Conservation (phyloP, 345 rosid genomes). For the Capsella bursapastoris region DNA sequence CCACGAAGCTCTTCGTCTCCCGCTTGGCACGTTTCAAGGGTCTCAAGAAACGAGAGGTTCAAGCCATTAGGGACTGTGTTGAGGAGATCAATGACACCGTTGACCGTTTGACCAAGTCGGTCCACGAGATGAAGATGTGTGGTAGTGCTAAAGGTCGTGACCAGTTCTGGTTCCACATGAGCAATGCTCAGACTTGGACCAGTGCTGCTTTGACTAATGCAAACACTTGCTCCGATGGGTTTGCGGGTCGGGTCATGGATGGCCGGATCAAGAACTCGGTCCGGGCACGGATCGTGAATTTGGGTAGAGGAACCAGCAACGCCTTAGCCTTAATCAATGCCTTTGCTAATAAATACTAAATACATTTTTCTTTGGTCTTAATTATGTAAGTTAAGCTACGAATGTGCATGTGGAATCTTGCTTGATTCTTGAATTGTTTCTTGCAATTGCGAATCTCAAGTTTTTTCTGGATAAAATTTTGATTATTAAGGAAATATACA, state of each 20-base stretch:
- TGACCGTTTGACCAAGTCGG: constrained; percentile 66
- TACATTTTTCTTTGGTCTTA: not conserved
- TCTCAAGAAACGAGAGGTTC: constrained; percentile 61
- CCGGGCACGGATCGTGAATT: constrained; percentile 51
- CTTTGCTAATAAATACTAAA: constrained; percentile 51
- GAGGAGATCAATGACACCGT: constrained; percentile 73
- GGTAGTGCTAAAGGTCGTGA: constrained; percentile 59
- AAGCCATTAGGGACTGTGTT: constrained; percentile 69
- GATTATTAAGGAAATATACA: not conserved
- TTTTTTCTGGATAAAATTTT: not conserved
- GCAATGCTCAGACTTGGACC: constrained; percentile 91
- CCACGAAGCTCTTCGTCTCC: constrained; percentile 55
- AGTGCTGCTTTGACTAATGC: constrained; percentile 95
- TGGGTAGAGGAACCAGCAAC: constrained; percentile 84
- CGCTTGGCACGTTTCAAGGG: constrained; percentile 52
- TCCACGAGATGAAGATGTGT: constrained; percentile 61
- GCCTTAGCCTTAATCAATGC: constrained; percentile 73
- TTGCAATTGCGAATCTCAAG: constrained; percentile 5
- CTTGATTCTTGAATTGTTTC: constrained; percentile 2
- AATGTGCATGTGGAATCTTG: constrained; percentile 9
- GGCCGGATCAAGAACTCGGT: constrained; percentile 68
- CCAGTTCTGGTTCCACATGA: constrained; percentile 66
- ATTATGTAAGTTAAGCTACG: not conserved
- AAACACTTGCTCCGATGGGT: constrained; percentile 83
- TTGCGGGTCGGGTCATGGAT: constrained; percentile 62